phyloP scores from a whole-genome alignment of 2,329 filamentous ascomycete genomes.

The Alternaria ventricosa region DNA sequence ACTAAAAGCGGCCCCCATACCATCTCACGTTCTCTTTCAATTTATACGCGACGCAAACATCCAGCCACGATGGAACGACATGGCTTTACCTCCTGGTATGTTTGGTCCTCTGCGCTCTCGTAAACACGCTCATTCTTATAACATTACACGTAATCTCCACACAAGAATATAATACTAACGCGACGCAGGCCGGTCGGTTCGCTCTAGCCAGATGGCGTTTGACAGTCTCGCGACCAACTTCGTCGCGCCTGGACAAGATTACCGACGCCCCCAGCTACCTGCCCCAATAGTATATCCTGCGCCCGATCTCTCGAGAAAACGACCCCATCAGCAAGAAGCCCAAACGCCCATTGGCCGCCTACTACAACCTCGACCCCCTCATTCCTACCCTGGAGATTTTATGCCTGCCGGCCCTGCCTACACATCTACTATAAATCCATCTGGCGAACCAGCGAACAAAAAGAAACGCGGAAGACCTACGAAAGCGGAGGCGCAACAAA shows the following conservation, averaged over 20 bases:
- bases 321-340: slow-evolving; percentile 42
- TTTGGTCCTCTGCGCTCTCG: not conserved
- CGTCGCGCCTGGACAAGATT: slow-evolving; percentile 27
- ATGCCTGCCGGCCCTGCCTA: slow-evolving; percentile 39
- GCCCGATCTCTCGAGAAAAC: slow-evolving; percentile 45
- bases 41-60: slow-evolving; percentile 53
- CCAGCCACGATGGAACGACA: slow-evolving; percentile 57
- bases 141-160: not conserved
- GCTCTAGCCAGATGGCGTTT: slow-evolving; percentile 47
- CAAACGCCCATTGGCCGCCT: slow-evolving; percentile 48
- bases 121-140: not conserved
- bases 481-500: slow-evolving; percentile 55
- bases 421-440: slow-evolving; percentile 31
- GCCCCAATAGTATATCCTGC: slow-evolving; percentile 41
- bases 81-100: slow-evolving; percentile 59
- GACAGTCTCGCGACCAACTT: slow-evolving; percentile 36
- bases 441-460: slow-evolving; percentile 50
- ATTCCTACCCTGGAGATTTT: slow-evolving; percentile 42
- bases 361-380: slow-evolving; percentile 54
- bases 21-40: slow-evolving; percentile 52
- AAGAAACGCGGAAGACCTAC: slow-evolving; percentile 58
- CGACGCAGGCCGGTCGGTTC: slow-evolving; percentile 44
- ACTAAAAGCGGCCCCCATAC: slow-evolving; percentile 56
- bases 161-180: slow-evolving; percentile 9
- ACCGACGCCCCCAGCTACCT: slow-evolving; percentile 39